Evolutionary conservation across 2,329 filamentous ascomycete species (phyloP), one percentile per base, ranked within the genome.

Genomic region (Aspergillus intermedius): DNA sequence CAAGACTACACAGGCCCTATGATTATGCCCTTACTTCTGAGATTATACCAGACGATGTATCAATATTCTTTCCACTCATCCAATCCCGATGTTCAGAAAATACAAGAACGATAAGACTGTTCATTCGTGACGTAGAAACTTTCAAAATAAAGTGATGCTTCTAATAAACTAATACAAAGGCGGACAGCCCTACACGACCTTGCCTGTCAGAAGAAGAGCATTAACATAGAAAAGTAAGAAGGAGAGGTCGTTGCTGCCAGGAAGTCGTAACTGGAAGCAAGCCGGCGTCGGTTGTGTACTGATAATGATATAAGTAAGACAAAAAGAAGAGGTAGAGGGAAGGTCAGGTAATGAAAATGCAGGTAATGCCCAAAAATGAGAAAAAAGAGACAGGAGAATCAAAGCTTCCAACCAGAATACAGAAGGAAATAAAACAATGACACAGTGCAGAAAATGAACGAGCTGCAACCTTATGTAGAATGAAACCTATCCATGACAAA

Each of bases 131-230:
- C 54, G 56, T 52, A 40, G 48, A 35, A 55, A 53, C 44, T 55
- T 37, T 45, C 49, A 56, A 56, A 54, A 39, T 45, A 46, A 56
- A 54, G 50, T 50, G 42, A 56, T 55, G 55, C 44, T 55, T 49
- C 58, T 60, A 56, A 54, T 54, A 54, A 50, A 59, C 58, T 60
- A 60, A 60, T 60, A 60, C 56, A 59, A 58, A 59, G 56, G 50
- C 51, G 50, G 50, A 50, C 48, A 52, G 52, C 54, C 54, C 47
- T 45, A 54, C 45, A 51, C 49, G 49, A 49, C 54, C 44, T 59
- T 53, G 53, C 56, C 56, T 48, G 53, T 53, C 50, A 55, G 47
- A 49, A 55, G 48, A 50, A 52, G 49, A 19, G 56, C 49, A 60
- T 59, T 50, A 56, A 60, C 55, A 56, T 54, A 51, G 51, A 51